These are phyloP conservation scores for Alternaria atra DNA, from an alignment of 2,329 filamentous ascomycete species.

Conservation along the genomic window DNA sequence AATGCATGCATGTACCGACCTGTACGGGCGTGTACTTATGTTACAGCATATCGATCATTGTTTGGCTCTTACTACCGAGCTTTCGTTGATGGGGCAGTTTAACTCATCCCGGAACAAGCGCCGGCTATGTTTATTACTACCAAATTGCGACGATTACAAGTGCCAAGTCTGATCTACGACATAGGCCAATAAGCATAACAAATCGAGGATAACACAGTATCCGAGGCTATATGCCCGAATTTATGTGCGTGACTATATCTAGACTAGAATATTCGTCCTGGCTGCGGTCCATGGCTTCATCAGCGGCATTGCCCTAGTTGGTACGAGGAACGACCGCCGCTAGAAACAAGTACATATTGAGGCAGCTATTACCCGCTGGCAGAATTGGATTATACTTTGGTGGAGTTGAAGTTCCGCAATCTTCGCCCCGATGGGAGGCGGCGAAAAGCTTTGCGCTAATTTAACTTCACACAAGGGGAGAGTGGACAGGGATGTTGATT, in stretches of 20 bases:
- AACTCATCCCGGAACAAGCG: constrained; percentile 1
- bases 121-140: constrained; percentile 8
- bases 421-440: constrained; percentile 16
- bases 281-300: background rate
- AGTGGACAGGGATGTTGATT: constrained; percentile 16
- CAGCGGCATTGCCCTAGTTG: background rate
- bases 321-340: background rate
- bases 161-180: background rate
- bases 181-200: constrained; percentile 6
- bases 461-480: constrained; percentile 19
- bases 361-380: background rate
- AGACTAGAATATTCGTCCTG: background rate
- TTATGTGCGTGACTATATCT: constrained; percentile 7
- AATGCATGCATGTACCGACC: background rate
- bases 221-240: constrained; percentile 1
- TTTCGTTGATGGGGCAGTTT: background rate
- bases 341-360: background rate
- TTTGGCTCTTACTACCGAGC: background rate
- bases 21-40: background rate
- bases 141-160: constrained; percentile 9
- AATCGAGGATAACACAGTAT: constrained; percentile 1
- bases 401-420: constrained; percentile 16
- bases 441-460: constrained; percentile 19
- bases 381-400: constrained; percentile 1
- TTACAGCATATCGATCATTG: background rate